Base-by-base conservation (phyloP, 2,329 filamentous ascomycete species). In the Coniochaeta pulveracea region DNA sequence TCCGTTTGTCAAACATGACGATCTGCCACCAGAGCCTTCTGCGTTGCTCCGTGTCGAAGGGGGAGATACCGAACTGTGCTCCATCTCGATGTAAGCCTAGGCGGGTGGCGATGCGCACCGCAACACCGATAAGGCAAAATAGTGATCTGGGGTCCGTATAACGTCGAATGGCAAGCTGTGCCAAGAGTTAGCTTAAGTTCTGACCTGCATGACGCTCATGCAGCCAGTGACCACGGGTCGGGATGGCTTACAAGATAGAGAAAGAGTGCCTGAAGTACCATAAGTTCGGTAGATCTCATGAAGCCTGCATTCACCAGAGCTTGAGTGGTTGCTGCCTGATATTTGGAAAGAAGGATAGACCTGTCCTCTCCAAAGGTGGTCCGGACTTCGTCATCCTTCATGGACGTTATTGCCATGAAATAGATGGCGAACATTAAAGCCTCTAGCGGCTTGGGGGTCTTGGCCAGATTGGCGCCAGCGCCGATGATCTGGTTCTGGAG, bases 1-100 rank as follows among this genome's bases (percentile, higher is more conserved):
- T 69, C 15, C 80, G 75, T 38, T 69, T 64, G 50, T 86, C 81
- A 42, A 83, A 79, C 17, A 73, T 61, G 10, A 79, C 64, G 11
- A 86, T 61, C 19, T 75, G 72, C 79, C 79, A 85, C 80, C 79
- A 85, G 2, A 85, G 57, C 23, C 80, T 66, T 32, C 80, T 69
- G n/a, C 79, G 69, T 53, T 81, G 69, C 54, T 85, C 80, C 4
- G 72, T 67, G 45, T 85, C 78, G 34, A 76, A 81, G 19, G 61
- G 67, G 4, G 54, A 59, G 3, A 73, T 44, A 40, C 50, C 44
- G 33, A 67, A 68, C 35, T 70, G 61, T 2, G 57, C 58, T 2
- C 69, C 63, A 47, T 85, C 79, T 24, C 63, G 66, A 41, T 84
- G 74, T n/a, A 84, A 60, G 4, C 77, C 77, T 56, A 85, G 69